Conservation (phyloP, 495 filamentous ascomycete genomes). For the Podospora australis region DNA sequence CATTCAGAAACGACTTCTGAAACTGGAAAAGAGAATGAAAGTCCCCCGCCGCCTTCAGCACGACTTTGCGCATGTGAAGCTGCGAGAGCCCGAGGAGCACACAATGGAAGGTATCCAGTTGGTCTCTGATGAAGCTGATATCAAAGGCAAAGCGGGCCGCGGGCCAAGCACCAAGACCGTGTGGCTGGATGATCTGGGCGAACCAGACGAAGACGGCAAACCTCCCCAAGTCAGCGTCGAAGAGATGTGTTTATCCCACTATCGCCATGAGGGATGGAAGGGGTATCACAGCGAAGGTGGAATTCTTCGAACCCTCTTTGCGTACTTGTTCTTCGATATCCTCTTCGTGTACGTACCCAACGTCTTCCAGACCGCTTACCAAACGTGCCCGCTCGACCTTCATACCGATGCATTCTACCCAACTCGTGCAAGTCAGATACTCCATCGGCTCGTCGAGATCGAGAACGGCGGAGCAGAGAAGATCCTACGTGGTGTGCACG, state of each 20-base stretch:
- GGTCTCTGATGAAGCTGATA: conserved; percentile 46
- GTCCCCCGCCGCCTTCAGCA: conserved; percentile 85
- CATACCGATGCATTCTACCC: conserved; percentile 93
- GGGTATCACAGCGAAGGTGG: conserved; percentile 91
- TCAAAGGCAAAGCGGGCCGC: conserved; percentile 32
- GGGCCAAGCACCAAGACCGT: conserved; percentile 65
- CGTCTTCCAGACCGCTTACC: conserved; percentile 91
- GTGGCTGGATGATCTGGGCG: conserved; percentile 73
- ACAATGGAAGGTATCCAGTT: conserved; percentile 71
- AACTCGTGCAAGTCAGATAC: conserved; percentile 77
- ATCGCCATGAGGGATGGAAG: conserved; percentile 80
- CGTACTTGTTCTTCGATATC: conserved; percentile 87
- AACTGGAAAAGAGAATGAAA: conserved; percentile 78
- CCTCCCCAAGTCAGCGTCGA: conserved; percentile 53
- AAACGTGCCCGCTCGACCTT: conserved; percentile 88
- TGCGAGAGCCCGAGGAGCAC: conserved; percentile 68
- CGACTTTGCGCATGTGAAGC: conserved; percentile 79
- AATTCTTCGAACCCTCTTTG: conserved; percentile 84
- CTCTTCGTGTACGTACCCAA: conserved; percentile 92
- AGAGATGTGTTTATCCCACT: conserved; percentile 84
- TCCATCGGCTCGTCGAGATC: conserved; percentile 78
- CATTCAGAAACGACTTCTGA: conserved; percentile 83
- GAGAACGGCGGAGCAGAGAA: conserved; percentile 62
- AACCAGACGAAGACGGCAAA: conserved; percentile 57
- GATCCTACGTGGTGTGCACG: conserved; percentile 63